phyloP scores from a whole-genome alignment of 768 basidiomycete genomes.

The Daedaleopsis nitida region DNA sequence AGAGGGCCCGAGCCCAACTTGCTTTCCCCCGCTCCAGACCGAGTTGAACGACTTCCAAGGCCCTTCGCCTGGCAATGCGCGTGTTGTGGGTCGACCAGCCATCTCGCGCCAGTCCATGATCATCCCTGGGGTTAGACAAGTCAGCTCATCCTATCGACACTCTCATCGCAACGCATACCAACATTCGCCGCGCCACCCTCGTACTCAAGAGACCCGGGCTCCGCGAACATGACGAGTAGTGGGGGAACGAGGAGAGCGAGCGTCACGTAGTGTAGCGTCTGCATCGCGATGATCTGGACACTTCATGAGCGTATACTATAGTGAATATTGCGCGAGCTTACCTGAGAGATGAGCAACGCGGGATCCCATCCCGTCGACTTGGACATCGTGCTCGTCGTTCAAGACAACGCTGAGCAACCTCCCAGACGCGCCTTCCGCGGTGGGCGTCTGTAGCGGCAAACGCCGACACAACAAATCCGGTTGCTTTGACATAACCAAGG shows the following conservation, averaged over 20 bases:
- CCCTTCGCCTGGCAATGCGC: conserved; percentile 61
- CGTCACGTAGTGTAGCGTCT: conserved; percentile 92
- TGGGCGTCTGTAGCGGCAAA: background rate
- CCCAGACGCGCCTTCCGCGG: too few species aligned
- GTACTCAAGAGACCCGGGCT: conserved; percentile 65
- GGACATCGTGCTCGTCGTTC: conserved; percentile 31
- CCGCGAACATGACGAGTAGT: conserved; percentile 73
- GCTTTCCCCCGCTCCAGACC: conserved; percentile 81
- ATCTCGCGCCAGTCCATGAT: conserved; percentile 98
- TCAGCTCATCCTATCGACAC: background rate
- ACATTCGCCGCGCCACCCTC: conserved; percentile 83
- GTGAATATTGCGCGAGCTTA: conserved; percentile 27
- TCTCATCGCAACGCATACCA: conserved; percentile 42
- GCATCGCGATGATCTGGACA: conserved; percentile 85
- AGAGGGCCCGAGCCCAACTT: conserved; percentile 63
- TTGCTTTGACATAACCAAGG: too few species aligned
- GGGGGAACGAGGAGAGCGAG: conserved; percentile 83
- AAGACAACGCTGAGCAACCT: too few species aligned
- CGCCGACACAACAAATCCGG: too few species aligned
- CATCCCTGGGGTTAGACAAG: conserved; percentile 54
- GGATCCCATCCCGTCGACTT: conserved; percentile 82
- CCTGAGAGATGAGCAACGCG: conserved; percentile 84
- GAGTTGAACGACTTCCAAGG: conserved; percentile 69
- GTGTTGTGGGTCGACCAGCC: conserved; percentile 80
- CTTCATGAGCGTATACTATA: background rate